Evolutionary conservation across 1,139 yeast species (phyloP), one percentile per base, ranked within the genome.

Genomic region (Candida sanyaensis): DNA sequence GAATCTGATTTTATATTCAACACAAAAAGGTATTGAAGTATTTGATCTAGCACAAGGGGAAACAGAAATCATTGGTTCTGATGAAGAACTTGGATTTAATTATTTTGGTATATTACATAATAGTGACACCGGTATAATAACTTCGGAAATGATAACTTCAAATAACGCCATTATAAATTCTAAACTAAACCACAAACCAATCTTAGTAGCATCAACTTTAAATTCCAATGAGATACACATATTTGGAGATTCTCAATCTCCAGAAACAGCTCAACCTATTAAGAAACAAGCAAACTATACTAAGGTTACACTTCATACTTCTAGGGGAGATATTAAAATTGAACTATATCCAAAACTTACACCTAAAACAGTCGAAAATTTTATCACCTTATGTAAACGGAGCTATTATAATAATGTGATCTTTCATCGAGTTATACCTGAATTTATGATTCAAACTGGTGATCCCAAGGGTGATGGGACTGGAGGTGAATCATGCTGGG

Each of bases 401-500:
- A 70, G 70, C 12, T 72, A 75, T 50, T 92, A 83, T 77, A 88
- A 90, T 65, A 88, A 88, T 34, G 84, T 93, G 8, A 78, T 83
- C 37, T 69, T 71, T 68, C 76, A 71, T 64, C 60, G 75, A 56
- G 68, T 71, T 26, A 70, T 71, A 43, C 75, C 75, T 12, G 57
- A 60, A 55, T 71, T 71, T 57, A 71, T 71, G 75, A 63, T 71
- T 56, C 76, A 71, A 57, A 75, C 75, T 52, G 76, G 76, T 50
- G 76, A 71, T 58, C 71, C 68, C 51, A 66, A 69, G 48, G 75
- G 75, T 43, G 63, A 63, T 57, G 76, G 76, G 17, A 67, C 64
- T 55, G 76, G 76, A 41, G 76, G 76, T 33, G 67, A 61, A 54
- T 69, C 74, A 37, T 48, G 47, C 28, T 71, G 71, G 53, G 69